These are phyloP conservation scores for Selaginella tamariscina DNA, from an alignment of 75 land plant species.

Conservation along the genomic window DNA sequence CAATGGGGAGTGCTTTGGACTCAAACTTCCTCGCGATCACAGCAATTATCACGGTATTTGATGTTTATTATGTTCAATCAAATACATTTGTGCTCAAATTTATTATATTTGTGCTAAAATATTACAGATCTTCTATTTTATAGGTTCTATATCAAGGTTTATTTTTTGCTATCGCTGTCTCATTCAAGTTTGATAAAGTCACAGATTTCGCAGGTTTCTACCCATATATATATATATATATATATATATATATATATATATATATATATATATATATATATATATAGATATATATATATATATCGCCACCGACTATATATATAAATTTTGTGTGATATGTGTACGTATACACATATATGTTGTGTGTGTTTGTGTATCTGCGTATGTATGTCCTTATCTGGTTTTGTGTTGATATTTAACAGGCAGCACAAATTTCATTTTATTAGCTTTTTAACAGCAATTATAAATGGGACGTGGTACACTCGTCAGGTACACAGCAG, in stretches of 20 bases:
- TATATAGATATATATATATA: no score
- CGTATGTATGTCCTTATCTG: no score
- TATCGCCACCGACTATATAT: no score
- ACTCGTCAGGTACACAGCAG: slow-evolving; percentile 80
- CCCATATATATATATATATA: no score
- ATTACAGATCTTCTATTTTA: neutral
- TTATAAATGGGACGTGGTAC: slow-evolving; percentile 73
- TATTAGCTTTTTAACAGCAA: slow-evolving; percentile 62
- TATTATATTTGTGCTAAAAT: slow-evolving; percentile 12
- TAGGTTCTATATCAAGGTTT: slow-evolving; percentile 69
- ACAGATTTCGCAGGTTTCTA: slow-evolving; percentile 94
- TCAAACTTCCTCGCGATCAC: slow-evolving; percentile 75
- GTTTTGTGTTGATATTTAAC: no score
- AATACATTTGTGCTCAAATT: neutral
- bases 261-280: no score
- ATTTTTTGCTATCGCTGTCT: slow-evolving; percentile 73
- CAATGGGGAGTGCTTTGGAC: slow-evolving; percentile 58
- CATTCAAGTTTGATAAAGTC: slow-evolving; percentile 73
- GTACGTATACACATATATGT: no score
- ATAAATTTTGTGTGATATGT: no score
- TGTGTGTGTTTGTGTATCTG: no score
- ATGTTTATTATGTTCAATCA: neutral
- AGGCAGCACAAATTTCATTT: slow-evolving; percentile 90
- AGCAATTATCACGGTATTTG: slow-evolving; percentile 76
- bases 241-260: no score